Evolutionary conservation across 805 yeast genomes (phyloP).

Genomic region (Cyberlindnera euphorbiiphila): DNA sequence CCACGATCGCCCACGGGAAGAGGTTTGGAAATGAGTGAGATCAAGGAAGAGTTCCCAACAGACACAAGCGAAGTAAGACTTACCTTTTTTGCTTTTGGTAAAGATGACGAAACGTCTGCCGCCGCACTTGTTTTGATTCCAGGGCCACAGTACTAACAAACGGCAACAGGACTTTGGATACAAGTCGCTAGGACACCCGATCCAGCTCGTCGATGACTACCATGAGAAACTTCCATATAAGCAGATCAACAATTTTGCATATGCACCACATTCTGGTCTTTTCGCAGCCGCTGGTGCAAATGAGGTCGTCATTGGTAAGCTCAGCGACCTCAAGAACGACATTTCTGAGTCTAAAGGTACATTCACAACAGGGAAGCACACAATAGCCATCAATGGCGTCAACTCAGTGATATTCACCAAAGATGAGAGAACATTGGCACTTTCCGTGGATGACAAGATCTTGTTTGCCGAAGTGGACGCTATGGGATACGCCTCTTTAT

Average conservation of each 20-base stretch:
- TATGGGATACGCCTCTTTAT: constrained; percentile 3
- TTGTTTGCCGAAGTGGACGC: constrained; percentile 16
- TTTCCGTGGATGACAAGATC: constrained; percentile 26
- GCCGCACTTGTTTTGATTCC: too few species aligned
- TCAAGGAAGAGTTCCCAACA: constrained; percentile 19
- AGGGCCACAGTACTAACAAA: constrained; percentile 12
- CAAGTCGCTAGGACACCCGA: constrained; percentile 33
- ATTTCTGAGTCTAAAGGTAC: constrained; percentile 22
- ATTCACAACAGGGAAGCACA: constrained; percentile 20
- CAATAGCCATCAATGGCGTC: constrained; percentile 23
- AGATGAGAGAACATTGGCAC: constrained; percentile 30
- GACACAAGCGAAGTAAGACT: constrained; percentile 22
- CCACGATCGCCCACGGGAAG: too few species aligned
- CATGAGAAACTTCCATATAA: constrained; percentile 36
- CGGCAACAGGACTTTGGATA: constrained; percentile 39
- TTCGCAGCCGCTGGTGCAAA: constrained; percentile 38
- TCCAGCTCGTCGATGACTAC: constrained; percentile 33
- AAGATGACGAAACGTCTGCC: too few species aligned
- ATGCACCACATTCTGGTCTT: constrained; percentile 30
- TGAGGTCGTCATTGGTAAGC: constrained; percentile 33
- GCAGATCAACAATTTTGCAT: constrained; percentile 34
- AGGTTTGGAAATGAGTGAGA: constrained; percentile 15
- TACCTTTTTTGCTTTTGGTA: neutral
- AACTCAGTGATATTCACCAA: constrained; percentile 31
- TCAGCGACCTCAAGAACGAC: constrained; percentile 31